Percentiles rank a stretch among this genome's conserved stretches.
These are phyloP conservation scores for Lyophyllum decastes DNA, from an alignment of 768 basidiomycete genomes.

Conservation along the genomic window DNA sequence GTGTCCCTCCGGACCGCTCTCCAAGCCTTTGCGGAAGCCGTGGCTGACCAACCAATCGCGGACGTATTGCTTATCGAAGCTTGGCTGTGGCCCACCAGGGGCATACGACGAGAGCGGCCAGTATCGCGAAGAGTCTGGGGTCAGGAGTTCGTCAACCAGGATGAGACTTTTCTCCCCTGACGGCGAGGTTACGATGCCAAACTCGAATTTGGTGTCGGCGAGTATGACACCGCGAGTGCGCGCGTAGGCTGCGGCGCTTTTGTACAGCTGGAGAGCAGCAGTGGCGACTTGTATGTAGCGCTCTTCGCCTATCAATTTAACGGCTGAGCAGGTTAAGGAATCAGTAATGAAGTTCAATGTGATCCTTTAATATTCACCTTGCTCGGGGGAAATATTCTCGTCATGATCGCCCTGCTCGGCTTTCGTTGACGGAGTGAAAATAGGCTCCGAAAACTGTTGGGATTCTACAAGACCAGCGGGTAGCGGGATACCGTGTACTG, in stretches of 20 bases:
- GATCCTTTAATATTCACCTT: slow-evolving; percentile 43
- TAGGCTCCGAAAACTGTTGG: slow-evolving; percentile 73
- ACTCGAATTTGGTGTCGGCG: slow-evolving; percentile 99
- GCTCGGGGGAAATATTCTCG: slow-evolving; percentile 89
- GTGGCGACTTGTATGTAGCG: slow-evolving; percentile 63
- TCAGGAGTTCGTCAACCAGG: slow-evolving; percentile 94
- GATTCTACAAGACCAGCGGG: slow-evolving; percentile 83
- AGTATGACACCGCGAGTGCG: slow-evolving; percentile 81
- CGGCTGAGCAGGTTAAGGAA: slow-evolving; percentile 44
- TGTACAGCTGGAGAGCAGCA: slow-evolving; percentile 67
- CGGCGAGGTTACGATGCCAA: slow-evolving; percentile 70
- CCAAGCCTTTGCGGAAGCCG: slow-evolving; percentile 81
- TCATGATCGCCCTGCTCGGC: slow-evolving; percentile 94
- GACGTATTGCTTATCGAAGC: slow-evolving; percentile 97
- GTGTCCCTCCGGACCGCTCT: slow-evolving; percentile 66
- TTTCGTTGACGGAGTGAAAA: slow-evolving; percentile 98
- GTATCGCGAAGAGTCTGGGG: slow-evolving; percentile 96
- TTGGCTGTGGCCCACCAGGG: slow-evolving; percentile 76
- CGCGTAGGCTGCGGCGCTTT: slow-evolving; percentile 74
- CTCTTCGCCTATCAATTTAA: slow-evolving; percentile 63
- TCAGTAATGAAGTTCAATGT: slow-evolving; percentile 5
- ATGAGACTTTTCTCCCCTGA: slow-evolving; percentile 52
- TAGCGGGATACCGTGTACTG: slow-evolving; percentile 83
- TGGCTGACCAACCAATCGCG: slow-evolving; percentile 81
- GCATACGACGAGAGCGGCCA: slow-evolving; percentile 83